These are phyloP conservation scores for Sapria himalayana DNA, from an alignment of 345 rosid genomes.

Conservation along the genomic window DNA sequence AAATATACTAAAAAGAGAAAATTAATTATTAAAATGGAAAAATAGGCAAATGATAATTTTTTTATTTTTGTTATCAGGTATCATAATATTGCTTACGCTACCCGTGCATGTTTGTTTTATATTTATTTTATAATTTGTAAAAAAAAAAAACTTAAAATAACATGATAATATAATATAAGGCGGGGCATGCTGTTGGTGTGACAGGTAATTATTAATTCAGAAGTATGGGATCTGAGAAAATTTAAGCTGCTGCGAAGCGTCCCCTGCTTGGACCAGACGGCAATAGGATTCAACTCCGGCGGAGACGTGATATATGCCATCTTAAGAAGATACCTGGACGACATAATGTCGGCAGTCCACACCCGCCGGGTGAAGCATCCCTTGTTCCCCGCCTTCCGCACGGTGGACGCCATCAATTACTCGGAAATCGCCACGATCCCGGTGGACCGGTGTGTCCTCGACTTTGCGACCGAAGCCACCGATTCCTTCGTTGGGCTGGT, in stretches of 20 bases:
- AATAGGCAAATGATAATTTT: too few relatives aligned
- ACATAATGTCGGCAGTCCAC: constrained; percentile 70
- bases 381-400: constrained; percentile 68
- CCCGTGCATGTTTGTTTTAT: too few relatives aligned
- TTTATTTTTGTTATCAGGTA: too few relatives aligned
- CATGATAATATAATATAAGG: too few relatives aligned
- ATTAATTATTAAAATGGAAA: too few relatives aligned
- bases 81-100: too few relatives aligned
- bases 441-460: constrained; percentile 87
- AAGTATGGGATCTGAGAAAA: constrained; percentile 91
- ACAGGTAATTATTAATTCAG: constrained; percentile 88
- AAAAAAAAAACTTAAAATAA: too few relatives aligned
- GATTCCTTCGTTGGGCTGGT: constrained; percentile 81
- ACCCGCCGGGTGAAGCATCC: constrained; percentile 81
- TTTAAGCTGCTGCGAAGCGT: constrained; percentile 72
- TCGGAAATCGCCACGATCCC: constrained; percentile 84
- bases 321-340: constrained; percentile 84
- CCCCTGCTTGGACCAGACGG: constrained; percentile 78
- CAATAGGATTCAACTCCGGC: constrained; percentile 66
- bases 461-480: constrained; percentile 78
- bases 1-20: too few relatives aligned
- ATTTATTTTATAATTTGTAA: too few relatives aligned
- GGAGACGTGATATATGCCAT: constrained; percentile 96
- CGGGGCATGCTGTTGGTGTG: too few relatives aligned
- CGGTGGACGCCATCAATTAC: constrained; percentile 80